Base-by-base conservation (phyloP, 2,329 filamentous ascomycete species). In the Pseudogymnoascus sp. region DNA sequence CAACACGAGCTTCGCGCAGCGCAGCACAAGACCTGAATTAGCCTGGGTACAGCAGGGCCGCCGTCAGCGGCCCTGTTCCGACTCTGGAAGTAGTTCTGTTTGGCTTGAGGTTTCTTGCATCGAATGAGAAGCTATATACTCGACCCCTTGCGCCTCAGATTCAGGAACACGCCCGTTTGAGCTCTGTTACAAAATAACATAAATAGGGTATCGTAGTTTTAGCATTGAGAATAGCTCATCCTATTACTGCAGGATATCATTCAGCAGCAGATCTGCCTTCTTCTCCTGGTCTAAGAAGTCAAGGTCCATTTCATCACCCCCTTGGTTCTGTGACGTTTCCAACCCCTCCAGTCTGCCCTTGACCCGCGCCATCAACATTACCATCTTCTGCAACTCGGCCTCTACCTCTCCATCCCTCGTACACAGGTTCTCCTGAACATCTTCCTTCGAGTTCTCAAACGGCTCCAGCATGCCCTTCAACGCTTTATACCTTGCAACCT, bases 341-440 rank as follows among this genome's bases (percentile, higher is more conserved):
- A 72, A 60, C 2, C 64, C 67, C 2, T 58, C 75, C 1, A 87
- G 75, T 17, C 82, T 77, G 1, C 79, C 82, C 4, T 79, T 78
- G 0, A 88, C 84, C 26, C 85, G 77, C 0, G 80, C 79, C 61
- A 87, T 76, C 64, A 91, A 72, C 65, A 85, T 77, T 35, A 85
- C 80, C 80, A 87, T 89, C 64, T 80, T 81, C 71, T 85, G 82
- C 61, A 91, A 74, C 73, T 90, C 87, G 60, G 76, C 76, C 69
- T 87, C 86, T 8, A 91, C 72, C 57, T 84, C 80, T 1, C 85
- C 84, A 69, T 87, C 82, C 33, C 82, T 81, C 59, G 84, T 86
- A 1, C 88, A 78, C 3, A 91, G 72, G 69, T 89, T 90, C 62
- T 83, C 80, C 71, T 91, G 88, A 5, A 87, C 74, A 67, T 65